Percentiles rank a stretch among this genome's conserved stretches.
phyloP scores from a whole-genome alignment of 257 asterid species.

The Primulina huaijiensis region DNA sequence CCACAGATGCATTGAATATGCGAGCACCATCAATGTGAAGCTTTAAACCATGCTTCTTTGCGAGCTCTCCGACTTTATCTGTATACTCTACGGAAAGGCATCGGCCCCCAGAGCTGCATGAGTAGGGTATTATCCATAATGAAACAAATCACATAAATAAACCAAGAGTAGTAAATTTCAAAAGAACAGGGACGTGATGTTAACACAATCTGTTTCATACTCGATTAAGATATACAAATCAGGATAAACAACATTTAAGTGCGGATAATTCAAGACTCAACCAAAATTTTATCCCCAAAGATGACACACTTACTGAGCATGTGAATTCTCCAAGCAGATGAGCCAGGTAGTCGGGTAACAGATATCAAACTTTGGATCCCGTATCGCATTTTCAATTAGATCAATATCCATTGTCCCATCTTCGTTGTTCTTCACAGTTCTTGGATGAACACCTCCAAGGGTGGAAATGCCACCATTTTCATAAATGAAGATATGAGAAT shows the following conservation, averaged over 20 bases:
- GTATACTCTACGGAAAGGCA: constrained; percentile 82
- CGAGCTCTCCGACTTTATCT: constrained; percentile 89
- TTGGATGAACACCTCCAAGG: constrained; percentile 94
- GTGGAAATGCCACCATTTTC: constrained; percentile 99
- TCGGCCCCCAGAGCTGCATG: constrained; percentile 93
- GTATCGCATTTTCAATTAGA: constrained; percentile 77
- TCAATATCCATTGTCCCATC: constrained; percentile 95
- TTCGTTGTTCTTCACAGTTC: constrained; percentile 76
- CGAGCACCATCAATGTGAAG: constrained; percentile 99
- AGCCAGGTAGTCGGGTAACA: constrained; percentile 90
- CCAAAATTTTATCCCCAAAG: neutral
- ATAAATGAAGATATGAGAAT: constrained; percentile 79
- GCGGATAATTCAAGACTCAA: neutral
- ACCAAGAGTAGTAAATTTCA: neutral
- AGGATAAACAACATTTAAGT: neutral
- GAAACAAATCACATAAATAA: constrained; percentile 11
- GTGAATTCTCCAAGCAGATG: constrained; percentile 95
- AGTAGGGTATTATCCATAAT: constrained; percentile 14
- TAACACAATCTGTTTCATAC: neutral
- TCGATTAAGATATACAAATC: neutral
- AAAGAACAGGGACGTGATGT: neutral
- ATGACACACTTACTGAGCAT: constrained; percentile 74
- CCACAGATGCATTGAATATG: constrained; percentile 84
- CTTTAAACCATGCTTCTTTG: constrained; percentile 81
- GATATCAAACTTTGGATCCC: constrained; percentile 76